A percentile compares a stretch with the other conserved stretches of the same genome.
Conservation (phyloP, 495 filamentous ascomycete genomes). For the Sporormia fimetaria region DNA sequence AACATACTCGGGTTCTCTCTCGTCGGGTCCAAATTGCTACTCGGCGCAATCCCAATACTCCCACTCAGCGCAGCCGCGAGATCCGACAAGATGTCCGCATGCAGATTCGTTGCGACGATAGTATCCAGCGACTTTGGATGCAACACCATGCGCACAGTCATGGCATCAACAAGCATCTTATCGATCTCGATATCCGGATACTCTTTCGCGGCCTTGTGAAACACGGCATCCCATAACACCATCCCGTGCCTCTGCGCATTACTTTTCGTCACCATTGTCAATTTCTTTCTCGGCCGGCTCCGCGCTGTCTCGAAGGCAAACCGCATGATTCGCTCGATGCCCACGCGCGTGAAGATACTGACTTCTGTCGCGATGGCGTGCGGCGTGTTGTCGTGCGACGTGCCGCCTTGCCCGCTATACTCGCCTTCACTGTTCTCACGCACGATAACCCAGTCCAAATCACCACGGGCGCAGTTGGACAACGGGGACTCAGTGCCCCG, state of each 20-base stretch:
- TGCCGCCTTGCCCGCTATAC: conserved; percentile 33
- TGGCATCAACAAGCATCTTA: conserved; percentile 37
- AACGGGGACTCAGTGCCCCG: conserved; percentile 30
- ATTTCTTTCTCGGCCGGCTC: conserved; percentile 28
- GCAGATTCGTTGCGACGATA: conserved; percentile 97
- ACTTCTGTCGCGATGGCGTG: conserved; percentile 33
- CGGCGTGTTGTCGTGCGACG: conserved; percentile 27
- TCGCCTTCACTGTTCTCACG: conserved; percentile 36
- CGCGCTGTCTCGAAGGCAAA: conserved; percentile 35
- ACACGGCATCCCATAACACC: conserved; percentile 35
- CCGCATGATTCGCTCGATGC: conserved; percentile 34
- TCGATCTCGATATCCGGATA: conserved; percentile 32
- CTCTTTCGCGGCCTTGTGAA: conserved; percentile 30
- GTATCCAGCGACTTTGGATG: conserved; percentile 33
- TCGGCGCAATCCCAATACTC: conserved; percentile 91
- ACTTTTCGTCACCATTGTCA: conserved; percentile 36
- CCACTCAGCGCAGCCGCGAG: conserved; percentile 98
- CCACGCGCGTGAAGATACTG: conserved; percentile 32
- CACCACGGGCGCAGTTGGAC: conserved; percentile 8
- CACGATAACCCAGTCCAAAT: conserved; percentile 35
- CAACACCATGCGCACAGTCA: conserved; percentile 35
- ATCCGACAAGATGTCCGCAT: conserved; percentile 98
- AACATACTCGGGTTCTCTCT: conserved; percentile 96
- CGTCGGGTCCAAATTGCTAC: conserved; percentile 83
- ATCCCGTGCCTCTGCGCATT: conserved; percentile 33